These are phyloP conservation scores for Cryptococcus sp. DNA, from an alignment of 1,284 basidiomycete genomes.

Conservation along the genomic window DNA sequence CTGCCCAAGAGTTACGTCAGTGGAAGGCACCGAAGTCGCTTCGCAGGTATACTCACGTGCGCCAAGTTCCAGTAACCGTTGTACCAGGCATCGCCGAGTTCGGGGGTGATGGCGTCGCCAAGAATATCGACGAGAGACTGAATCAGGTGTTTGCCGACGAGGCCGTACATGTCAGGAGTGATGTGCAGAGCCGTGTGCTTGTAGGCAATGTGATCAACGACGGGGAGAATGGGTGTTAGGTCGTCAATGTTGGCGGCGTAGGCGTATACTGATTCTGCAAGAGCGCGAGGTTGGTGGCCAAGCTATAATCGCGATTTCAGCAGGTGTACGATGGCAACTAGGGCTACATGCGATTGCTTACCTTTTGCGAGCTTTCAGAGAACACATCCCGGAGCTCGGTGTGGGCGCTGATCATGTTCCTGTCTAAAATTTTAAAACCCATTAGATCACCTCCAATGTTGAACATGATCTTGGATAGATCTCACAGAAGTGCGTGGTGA, in stretches of 20 bases:
- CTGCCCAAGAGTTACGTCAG: constrained; percentile 2
- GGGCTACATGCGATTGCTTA: background rate
- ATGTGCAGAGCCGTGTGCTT: constrained; percentile 44
- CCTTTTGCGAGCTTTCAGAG: constrained; percentile 31
- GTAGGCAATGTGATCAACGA: constrained; percentile 40
- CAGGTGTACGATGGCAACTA: background rate
- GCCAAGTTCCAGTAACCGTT: constrained; percentile 35
- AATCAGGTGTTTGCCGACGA: constrained; percentile 40
- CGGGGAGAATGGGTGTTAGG: constrained; percentile 35
- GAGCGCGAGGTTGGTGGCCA: constrained; percentile 36
- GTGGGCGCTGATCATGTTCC: constrained; percentile 37
- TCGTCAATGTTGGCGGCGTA: constrained; percentile 47
- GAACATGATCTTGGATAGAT: background rate
- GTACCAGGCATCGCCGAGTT: constrained; percentile 41
- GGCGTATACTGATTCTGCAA: constrained; percentile 39
- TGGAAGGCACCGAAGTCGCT: background rate
- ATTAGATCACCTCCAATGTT: background rate
- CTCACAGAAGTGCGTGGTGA: constrained; percentile 39
- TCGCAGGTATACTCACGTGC: constrained; percentile 7
- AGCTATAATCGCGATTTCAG: background rate
- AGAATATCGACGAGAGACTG: constrained; percentile 36
- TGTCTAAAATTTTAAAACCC: constrained; percentile 18
- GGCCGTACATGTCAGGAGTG: constrained; percentile 38
- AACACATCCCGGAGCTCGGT: constrained; percentile 38
- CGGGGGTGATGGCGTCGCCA: constrained; percentile 40